Evolutionary conservation across 768 basidiomycete genomes (phyloP).

Genomic region (Pseudohyphozyma bogoriensis): DNA sequence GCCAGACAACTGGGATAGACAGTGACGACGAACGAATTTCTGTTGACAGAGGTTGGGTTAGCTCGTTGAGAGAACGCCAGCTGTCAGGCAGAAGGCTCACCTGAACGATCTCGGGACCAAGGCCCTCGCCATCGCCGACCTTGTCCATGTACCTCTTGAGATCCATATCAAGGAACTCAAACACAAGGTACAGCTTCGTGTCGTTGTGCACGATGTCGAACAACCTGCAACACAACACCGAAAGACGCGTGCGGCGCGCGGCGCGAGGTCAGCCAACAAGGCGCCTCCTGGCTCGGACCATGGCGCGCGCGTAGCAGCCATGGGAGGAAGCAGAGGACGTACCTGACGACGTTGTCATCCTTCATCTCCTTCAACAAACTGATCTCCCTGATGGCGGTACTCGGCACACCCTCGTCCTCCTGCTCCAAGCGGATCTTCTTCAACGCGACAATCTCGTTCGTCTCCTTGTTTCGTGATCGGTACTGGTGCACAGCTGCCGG

Average conservation of each 20-base stretch:
- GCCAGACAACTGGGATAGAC: background rate
- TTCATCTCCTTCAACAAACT: slow-evolving; percentile 91
- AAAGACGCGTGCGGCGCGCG: background rate
- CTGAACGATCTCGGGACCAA: slow-evolving; percentile 72
- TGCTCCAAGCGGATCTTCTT: slow-evolving; percentile 99
- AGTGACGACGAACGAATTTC: slow-evolving; percentile 24
- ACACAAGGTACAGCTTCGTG: slow-evolving; percentile 93
- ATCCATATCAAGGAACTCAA: slow-evolving; percentile 93
- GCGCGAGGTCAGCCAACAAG: too few species aligned
- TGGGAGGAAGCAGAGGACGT: slow-evolving; percentile 16
- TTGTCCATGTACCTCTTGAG: slow-evolving; percentile 94
- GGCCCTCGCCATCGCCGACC: slow-evolving; percentile 51
- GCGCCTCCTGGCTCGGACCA: too few species aligned
- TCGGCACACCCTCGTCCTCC: slow-evolving; percentile 97
- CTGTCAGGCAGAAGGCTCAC: slow-evolving; percentile 40
- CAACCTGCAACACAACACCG: slow-evolving; percentile 48
- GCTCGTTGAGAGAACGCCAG: background rate
- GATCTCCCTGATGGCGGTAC: slow-evolving; percentile 96
- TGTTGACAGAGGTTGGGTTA: background rate
- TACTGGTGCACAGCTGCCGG: slow-evolving; percentile 43
- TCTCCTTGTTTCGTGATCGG: slow-evolving; percentile 76
- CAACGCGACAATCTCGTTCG: slow-evolving; percentile 77
- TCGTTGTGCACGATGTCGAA: slow-evolving; percentile 93
- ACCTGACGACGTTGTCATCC: slow-evolving; percentile 91
- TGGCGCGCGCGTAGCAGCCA: too few species aligned